A percentile compares a stretch with the other conserved stretches of the same genome.
Evolutionary conservation across 768 basidiomycete species (phyloP).

Genomic region (Gloeostereum incarnatum): DNA sequence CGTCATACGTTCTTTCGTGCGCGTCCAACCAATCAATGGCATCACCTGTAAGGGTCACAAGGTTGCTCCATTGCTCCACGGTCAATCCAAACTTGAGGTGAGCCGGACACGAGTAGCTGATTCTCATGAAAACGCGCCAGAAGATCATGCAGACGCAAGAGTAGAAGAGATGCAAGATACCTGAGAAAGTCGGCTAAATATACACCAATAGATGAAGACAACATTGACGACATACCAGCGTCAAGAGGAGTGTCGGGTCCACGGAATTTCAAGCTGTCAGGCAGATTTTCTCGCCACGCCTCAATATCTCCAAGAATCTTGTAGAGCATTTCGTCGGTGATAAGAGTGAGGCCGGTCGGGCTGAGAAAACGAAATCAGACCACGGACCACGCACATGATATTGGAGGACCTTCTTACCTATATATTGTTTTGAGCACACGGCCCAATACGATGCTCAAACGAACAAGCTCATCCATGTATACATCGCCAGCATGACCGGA

Average conservation of each 20-base stretch:
- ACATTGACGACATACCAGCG: conserved; percentile 43
- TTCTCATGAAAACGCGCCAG: conserved; percentile 97
- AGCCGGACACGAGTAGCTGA: conserved; percentile 85
- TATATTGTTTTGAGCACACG: conserved; percentile 91
- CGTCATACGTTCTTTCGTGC: conserved; percentile 75
- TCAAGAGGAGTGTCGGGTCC: conserved; percentile 58
- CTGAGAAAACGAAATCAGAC: conserved; percentile 23
- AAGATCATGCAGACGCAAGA: conserved; percentile 93
- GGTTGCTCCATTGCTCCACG: conserved; percentile 68
- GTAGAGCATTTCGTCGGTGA: conserved; percentile 73
- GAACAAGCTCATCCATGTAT: conserved; percentile 87
- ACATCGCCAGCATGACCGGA: conserved; percentile 72
- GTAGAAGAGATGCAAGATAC: conserved; percentile 82
- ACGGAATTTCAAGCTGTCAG: conserved; percentile 67
- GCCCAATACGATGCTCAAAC: conserved; percentile 86
- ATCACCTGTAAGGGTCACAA: conserved; percentile 67
- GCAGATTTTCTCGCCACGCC: conserved; percentile 72
- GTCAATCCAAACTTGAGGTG: conserved; percentile 84
- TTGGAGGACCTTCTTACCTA: conserved; percentile 36
- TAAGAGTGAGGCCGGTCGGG: conserved; percentile 79
- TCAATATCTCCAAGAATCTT: conserved; percentile 56
- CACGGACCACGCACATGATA: conserved; percentile 5
- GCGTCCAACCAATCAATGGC: conserved; percentile 85
- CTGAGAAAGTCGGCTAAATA: conserved; percentile 24
- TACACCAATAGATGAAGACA: background rate